Percentiles rank a stretch among this genome's conserved stretches.
These are phyloP conservation scores for Termitomyces sp. DNA, from an alignment of 768 basidiomycete genomes.

Conservation along the genomic window DNA sequence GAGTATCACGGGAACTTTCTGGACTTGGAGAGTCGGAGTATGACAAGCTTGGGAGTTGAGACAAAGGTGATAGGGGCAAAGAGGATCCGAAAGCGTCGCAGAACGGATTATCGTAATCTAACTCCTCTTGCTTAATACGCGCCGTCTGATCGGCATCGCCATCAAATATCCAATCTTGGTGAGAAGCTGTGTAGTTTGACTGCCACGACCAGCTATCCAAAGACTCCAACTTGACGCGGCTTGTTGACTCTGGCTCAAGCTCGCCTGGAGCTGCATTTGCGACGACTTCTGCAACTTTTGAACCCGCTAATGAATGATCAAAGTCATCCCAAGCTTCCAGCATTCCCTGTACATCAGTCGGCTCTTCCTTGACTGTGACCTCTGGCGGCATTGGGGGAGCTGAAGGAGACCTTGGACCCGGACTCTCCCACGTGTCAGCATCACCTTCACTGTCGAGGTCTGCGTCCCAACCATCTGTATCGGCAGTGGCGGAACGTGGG, in stretches of 20 bases:
- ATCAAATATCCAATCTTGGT: constrained; percentile 21
- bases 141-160: constrained; percentile 24
- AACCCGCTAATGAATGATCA: constrained; percentile 36
- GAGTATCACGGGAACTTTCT: constrained; percentile 6
- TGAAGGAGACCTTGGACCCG: constrained; percentile 58
- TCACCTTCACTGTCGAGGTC: constrained; percentile 53
- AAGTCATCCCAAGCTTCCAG: constrained; percentile 68
- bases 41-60: constrained; percentile 20
- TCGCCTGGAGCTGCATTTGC: constrained; percentile 28
- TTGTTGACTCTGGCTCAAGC: constrained; percentile 21
- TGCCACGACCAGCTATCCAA: constrained; percentile 43
- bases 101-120: constrained; percentile 32
- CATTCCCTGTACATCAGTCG: constrained; percentile 55
- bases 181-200: constrained; percentile 16
- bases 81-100: constrained; percentile 19
- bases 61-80: constrained; percentile 23
- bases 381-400: constrained; percentile 35
- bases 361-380: constrained; percentile 52
- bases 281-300: constrained; percentile 38
- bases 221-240: constrained; percentile 37
- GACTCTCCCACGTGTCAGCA: constrained; percentile 58
- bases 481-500: constrained; percentile 15
- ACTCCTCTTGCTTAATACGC: constrained; percentile 42
- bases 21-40: constrained; percentile 21
- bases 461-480: constrained; percentile 37